A percentile compares a stretch with the other conserved stretches of the same genome.
These are phyloP conservation scores for Pythium guiyangense DNA, from an alignment of 352 stramenopile species.

Conservation along the genomic window DNA sequence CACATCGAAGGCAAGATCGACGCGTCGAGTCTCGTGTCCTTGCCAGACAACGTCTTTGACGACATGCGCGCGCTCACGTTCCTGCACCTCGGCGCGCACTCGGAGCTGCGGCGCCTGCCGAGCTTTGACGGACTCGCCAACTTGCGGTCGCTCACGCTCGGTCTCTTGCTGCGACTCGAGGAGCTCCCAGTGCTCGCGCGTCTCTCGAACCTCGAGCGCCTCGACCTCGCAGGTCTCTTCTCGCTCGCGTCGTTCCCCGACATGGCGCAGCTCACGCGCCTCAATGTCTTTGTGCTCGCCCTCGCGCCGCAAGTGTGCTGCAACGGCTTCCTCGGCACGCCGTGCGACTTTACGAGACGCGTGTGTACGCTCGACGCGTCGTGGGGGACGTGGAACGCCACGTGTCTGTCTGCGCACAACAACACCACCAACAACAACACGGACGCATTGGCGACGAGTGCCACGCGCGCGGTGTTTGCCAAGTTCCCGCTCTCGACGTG, in stretches of 20 bases:
- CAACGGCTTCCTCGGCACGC: conserved; percentile 10
- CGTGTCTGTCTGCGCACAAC: conserved; percentile 1
- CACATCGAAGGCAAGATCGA: conserved; percentile 1
- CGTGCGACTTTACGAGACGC: too few relatives aligned
- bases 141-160: conserved; percentile 18
- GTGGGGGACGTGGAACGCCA: too few relatives aligned
- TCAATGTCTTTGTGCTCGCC: conserved; percentile 1
- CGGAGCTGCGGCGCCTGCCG: conserved; percentile 16
- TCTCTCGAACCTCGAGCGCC: conserved; percentile 19
- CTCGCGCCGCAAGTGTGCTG: conserved; percentile 2
- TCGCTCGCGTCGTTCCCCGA: conserved; percentile 9
- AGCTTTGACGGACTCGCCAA: too few relatives aligned
- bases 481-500: background rate
- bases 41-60: conserved; percentile 25
- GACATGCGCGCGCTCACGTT: conserved; percentile 29
- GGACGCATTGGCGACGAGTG: background rate
- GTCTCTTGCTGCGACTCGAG: conserved; percentile 2
- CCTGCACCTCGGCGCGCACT: too few relatives aligned
- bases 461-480: too few relatives aligned
- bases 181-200: conserved; percentile 22
- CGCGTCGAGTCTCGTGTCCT: background rate
- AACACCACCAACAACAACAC: conserved; percentile 4
- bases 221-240: background rate
- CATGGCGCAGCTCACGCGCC: conserved; percentile 1
- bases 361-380: too few relatives aligned